Evolutionary conservation across 2,329 filamentous ascomycete genomes (phyloP), one percentile per base, ranked within the genome.

Genomic region (Neopestalotiopsis sp.): DNA sequence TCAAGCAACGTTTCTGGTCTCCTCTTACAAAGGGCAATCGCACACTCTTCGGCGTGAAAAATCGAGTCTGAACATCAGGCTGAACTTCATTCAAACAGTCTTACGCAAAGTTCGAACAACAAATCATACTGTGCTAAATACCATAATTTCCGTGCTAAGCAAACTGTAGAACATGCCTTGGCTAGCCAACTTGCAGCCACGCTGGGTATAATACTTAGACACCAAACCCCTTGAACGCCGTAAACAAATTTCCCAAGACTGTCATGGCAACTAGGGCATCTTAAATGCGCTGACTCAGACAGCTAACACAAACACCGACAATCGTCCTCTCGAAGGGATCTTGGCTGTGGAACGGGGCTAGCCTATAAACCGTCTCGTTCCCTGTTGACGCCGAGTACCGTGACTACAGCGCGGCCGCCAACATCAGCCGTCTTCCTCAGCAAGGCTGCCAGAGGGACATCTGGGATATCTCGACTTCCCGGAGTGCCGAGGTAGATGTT

Each of bases 401-500:
- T 49, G 13, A 70, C 69, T 5, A 70, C 42, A 20, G 64, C 42
- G 42, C 66, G 30, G n/a, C 69, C 69, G 14, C 66, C 69, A 17
- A 68, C 45, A 20, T 70, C 69, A 30, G 57, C 66, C n/a, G 66
- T 62, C 30, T 49, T 42, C 28, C 61, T 34, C 12, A 68, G 56
- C 14, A 86, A 80, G 20, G 83, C 80, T 68, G 89, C 82, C 30
- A 90, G 76, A 1, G 90, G 90, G 67, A 91, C 85, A 67, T 88
- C 82, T 9, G 88, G 86, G 76, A 91, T 90, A 71, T 90, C 87
- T 67, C 87, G 83, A 32, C 89, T 85, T 17, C 34, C 34, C 6
- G 17, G 61, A 20, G 20, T 64, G 28, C 53, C 65, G 68, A 87
- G 80, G 77, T 94, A 90, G 67, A 92, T 85, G 76, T 94, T 90